phyloP scores from a whole-genome alignment of 352 stramenopile genomes.

The Pythium brachiatum region DNA sequence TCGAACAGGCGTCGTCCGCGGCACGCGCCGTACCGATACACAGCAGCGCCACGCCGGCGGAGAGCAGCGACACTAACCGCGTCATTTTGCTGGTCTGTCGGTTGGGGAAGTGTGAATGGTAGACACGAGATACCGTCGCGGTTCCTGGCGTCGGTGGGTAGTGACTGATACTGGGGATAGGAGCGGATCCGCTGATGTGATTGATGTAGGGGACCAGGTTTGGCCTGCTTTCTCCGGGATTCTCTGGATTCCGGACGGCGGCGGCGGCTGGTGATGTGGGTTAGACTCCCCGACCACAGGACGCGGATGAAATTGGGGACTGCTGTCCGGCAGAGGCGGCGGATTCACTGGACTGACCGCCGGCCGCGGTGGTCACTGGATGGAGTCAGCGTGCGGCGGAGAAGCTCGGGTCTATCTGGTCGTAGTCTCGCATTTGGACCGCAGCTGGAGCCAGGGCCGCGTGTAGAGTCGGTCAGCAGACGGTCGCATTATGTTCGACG shows the following conservation, averaged over 20 bases:
- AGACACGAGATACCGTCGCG: not conserved
- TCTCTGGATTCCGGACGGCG: not conserved
- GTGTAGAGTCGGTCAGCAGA: not conserved
- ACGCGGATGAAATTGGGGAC: constrained; percentile 18
- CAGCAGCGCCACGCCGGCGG: constrained; percentile 4
- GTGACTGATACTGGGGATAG: not conserved
- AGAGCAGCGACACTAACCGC: constrained; percentile 13
- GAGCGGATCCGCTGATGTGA: constrained; percentile 1
- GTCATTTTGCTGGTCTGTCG: constrained; percentile 12
- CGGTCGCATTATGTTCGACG: not conserved
- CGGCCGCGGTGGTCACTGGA: not conserved
- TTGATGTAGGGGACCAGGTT: constrained; percentile 3
- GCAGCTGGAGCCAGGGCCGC: not conserved
- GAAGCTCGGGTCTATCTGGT: constrained; percentile 2
- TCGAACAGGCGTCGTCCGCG: constrained; percentile 34
- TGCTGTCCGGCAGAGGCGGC: constrained; percentile 10
- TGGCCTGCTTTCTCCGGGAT: constrained; percentile 1
- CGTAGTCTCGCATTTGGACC: not conserved
- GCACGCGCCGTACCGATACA: constrained; percentile 1
- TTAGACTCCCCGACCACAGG: not conserved
- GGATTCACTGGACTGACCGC: not conserved
- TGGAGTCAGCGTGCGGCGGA: not conserved
- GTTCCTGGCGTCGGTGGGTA: not conserved
- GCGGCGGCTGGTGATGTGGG: constrained; percentile 2
- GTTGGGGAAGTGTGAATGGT: constrained; percentile 7